Conservation (phyloP, 2,329 filamentous ascomycete genomes). For the Colletotrichum tamarilloi region DNA sequence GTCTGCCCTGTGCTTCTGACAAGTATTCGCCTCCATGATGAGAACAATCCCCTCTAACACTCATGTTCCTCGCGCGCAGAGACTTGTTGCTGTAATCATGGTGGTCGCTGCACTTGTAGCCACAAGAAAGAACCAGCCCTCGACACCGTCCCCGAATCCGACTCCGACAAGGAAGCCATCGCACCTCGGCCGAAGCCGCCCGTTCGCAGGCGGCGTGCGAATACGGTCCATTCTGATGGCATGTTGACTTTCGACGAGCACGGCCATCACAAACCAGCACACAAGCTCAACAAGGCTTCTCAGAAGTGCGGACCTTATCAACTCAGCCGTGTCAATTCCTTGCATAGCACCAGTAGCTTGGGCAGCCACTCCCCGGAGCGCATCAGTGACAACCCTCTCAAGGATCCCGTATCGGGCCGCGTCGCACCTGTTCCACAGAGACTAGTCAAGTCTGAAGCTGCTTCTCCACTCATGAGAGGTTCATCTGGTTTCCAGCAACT, state of each 20-base stretch:
- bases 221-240: constrained; percentile 71
- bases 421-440: constrained; percentile 58
- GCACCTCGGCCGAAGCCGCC: constrained; percentile 52
- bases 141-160: constrained; percentile 73
- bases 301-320: constrained; percentile 73
- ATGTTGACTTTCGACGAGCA: constrained; percentile 70
- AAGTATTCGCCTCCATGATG: constrained; percentile 41
- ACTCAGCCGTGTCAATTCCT: constrained; percentile 67
- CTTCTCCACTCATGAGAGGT: constrained; percentile 66
- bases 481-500: constrained; percentile 62
- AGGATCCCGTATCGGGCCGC: constrained; percentile 48
- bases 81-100: constrained; percentile 78
- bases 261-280: constrained; percentile 71
- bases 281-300: constrained; percentile 69
- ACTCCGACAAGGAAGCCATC: constrained; percentile 62
- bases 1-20: constrained; percentile 42
- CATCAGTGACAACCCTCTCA: constrained; percentile 53
- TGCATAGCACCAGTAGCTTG: constrained; percentile 63
- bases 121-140: constrained; percentile 70
- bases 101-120: constrained; percentile 73
- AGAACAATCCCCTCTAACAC: constrained; percentile 34
- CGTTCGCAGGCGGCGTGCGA: constrained; percentile 65
- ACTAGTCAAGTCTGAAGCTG: constrained; percentile 70
- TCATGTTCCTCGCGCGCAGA: constrained; percentile 52
- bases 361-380: constrained; percentile 58